phyloP scores from a whole-genome alignment of 495 filamentous ascomycete genomes.

The Hyaloscypha hepaticicola region DNA sequence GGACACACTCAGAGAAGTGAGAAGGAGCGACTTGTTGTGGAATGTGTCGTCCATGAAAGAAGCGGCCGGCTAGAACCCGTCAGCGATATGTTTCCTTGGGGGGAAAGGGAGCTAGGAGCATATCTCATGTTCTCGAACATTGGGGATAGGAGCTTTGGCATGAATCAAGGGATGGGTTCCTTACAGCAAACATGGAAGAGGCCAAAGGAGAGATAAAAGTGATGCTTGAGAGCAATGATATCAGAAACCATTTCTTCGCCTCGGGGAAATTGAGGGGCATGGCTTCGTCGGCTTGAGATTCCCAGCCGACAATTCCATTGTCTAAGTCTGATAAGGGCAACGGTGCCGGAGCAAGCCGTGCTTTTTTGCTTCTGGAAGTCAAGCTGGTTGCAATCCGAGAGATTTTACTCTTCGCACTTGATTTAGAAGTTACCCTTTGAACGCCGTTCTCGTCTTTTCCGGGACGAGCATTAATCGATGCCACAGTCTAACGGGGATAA shows the following conservation, averaged over 20 bases:
- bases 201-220: conserved; percentile 63
- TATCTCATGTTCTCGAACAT: no score
- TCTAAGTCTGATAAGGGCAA: conserved; percentile 46
- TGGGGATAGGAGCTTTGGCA: background rate
- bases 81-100: no score
- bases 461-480: conserved; percentile 17
- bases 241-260: conserved; percentile 67
- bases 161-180: background rate
- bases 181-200: conserved; percentile 60
- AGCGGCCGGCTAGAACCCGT: conserved; percentile 45
- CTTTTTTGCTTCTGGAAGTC: conserved; percentile 26
- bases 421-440: conserved; percentile 7
- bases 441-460: conserved; percentile 17
- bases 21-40: conserved; percentile 39
- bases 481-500: conserved; percentile 9
- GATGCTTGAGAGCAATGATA: conserved; percentile 57
- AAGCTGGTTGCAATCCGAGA: conserved; percentile 26
- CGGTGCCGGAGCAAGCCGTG: conserved; percentile 23
- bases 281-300: conserved; percentile 62
- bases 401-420: conserved; percentile 21
- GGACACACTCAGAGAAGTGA: conserved; percentile 53
- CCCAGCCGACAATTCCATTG: conserved; percentile 55
- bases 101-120: no score
- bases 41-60: conserved; percentile 53
- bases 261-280: conserved; percentile 70